Base-by-base conservation (phyloP, 2,329 filamentous ascomycete genomes). In the Neoscytalidium dimidiatum region DNA sequence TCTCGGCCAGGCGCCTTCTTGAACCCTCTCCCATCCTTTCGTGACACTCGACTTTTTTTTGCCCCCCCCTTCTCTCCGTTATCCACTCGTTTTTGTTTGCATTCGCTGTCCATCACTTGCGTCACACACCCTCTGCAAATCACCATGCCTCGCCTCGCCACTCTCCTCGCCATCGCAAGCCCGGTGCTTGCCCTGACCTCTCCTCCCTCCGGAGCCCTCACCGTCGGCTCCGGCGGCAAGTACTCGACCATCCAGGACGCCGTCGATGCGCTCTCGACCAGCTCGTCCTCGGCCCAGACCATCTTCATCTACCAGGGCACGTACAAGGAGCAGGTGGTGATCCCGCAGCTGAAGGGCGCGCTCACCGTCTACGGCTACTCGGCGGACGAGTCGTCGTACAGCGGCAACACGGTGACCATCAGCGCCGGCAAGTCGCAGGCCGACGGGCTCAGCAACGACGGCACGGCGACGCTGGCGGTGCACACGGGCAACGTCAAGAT, bases 221-320 rank as follows among this genome's bases (percentile, higher is more conserved):
- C 79, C 3, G 84, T 85, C 52, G 68, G 68, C 43, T 67, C 62
- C 28, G 23, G 21, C 4, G 74, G 77, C 13, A 69, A 71, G 6
- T 83, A 81, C 71, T 72, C 74, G 71, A 80, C 68, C 68, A 72
- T 88, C 49, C 83, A 85, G 71, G 75, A 80, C 13, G 86, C 86
- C 8, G 80, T 88, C 64, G 71, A 84, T 69, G 80, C 85, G 2
- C 80, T 88, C 11, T 82, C 80, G 4, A 83, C 81, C 0, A 77
- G 78, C 0, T 78, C 82, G 3, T 78, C 81, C 1, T 67, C 72
- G 0, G 77, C 76, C 1, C 83, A 85, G 64, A 84, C 81, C 70
- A 86, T 89, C 75, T 89, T 88, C 75, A 84, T 90, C 72, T 73
- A 83, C 68, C 72, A 81, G 2, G 86, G 86, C 4, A 84, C 81